Evolutionary conservation across 169 alveolate species (phyloP).

Genomic region (Cryptosporidium ubiquitum): DNA sequence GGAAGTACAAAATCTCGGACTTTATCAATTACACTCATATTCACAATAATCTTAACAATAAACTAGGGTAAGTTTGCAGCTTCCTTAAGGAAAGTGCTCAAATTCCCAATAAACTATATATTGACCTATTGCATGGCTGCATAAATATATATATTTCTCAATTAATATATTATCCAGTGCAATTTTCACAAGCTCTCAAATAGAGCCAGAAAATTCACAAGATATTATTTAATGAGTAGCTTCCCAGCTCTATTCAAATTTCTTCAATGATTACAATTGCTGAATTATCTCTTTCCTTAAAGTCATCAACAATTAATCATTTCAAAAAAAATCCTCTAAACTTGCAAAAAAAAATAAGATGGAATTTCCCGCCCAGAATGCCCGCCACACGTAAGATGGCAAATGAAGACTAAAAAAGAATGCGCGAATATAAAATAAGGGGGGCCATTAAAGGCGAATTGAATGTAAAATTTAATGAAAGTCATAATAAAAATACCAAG

Average conservation of each 20-base stretch:
- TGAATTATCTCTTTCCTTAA: not conserved
- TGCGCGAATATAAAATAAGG: not conserved
- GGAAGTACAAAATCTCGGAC: constrained; percentile 65
- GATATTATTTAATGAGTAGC: too few species aligned
- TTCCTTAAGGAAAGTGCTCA: not conserved
- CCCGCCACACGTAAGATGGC: constrained; percentile 11
- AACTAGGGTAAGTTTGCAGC: not conserved
- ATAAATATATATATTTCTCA: too few species aligned
- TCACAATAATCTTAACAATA: not conserved
- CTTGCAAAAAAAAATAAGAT: not conserved
- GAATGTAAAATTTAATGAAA: not conserved
- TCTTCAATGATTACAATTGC: too few species aligned
- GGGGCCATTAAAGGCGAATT: not conserved
- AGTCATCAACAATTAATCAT: not conserved
- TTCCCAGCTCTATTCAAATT: not conserved
- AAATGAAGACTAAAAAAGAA: not conserved
- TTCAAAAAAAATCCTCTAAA: not conserved
- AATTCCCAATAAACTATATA: not conserved
- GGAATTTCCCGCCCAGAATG: not conserved
- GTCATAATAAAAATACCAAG: not conserved
- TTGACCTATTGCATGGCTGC: not conserved
- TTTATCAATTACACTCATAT: not conserved
- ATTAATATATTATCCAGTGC: not conserved
- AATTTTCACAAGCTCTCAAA: not conserved
- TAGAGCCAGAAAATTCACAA: not conserved